A percentile compares a stretch with the other conserved stretches of the same genome.
Conservation (phyloP, 2,329 filamentous ascomycete species). For the Graphiopsis chlorocephala region DNA sequence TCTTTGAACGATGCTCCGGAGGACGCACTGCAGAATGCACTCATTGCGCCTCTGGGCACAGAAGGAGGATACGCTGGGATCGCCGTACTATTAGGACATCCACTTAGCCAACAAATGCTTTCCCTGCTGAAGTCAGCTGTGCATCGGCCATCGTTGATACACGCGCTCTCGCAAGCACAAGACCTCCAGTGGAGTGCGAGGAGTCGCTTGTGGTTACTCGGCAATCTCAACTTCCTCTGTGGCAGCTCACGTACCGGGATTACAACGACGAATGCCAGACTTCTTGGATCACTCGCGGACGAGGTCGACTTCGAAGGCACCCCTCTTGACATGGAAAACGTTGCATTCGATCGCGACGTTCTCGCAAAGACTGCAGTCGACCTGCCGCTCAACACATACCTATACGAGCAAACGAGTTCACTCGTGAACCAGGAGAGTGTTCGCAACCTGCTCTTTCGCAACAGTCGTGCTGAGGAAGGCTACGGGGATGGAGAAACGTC, state of each 20-base stretch:
- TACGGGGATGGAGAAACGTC: constrained; percentile 41
- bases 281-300: constrained; percentile 56
- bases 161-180: constrained; percentile 3
- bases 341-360: constrained; percentile 41
- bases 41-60: constrained; percentile 32
- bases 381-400: constrained; percentile 44
- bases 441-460: constrained; percentile 40
- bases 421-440: constrained; percentile 76
- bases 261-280: constrained; percentile 53
- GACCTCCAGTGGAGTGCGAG: constrained; percentile 22
- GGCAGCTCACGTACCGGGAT: constrained; percentile 41
- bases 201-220: constrained; percentile 55
- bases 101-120: constrained; percentile 28
- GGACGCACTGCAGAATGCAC: constrained; percentile 29
- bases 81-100: constrained; percentile 28
- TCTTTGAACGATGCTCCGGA: constrained; percentile 20
- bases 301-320: constrained; percentile 52
- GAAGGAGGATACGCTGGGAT: constrained; percentile 29
- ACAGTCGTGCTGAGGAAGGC: constrained; percentile 8
- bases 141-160: constrained; percentile 19
- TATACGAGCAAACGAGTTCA: constrained; percentile 65
- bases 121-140: constrained; percentile 25
- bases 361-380: constrained; percentile 38
- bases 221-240: constrained; percentile 53
- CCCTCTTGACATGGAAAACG: constrained; percentile 32